Conservation (phyloP, 345 rosid genomes). For the Acer saccharum region DNA sequence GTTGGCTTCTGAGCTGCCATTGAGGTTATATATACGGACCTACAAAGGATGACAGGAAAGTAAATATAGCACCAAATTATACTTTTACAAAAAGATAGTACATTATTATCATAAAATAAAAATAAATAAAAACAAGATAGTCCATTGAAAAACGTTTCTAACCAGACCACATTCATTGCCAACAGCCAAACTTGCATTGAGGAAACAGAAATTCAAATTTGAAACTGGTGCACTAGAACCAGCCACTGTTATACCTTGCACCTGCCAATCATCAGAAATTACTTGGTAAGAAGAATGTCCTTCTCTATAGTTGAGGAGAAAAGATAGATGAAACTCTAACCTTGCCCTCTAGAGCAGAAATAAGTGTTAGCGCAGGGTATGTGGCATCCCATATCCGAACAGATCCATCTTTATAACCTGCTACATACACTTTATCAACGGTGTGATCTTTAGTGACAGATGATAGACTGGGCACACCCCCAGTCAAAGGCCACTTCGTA, state of each 20-base stretch:
- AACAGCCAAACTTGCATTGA: conserved; percentile 57
- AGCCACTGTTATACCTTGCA: conserved; percentile 42
- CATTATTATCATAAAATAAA: neutral
- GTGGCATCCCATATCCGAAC: conserved; percentile 66
- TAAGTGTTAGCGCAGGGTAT: conserved; percentile 40
- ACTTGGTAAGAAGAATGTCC: conserved; percentile 14
- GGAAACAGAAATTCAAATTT: conserved; percentile 48
- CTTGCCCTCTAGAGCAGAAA: conserved; percentile 44
- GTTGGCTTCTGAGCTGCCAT: conserved; percentile 25
- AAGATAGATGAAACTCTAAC: conserved; percentile 29
- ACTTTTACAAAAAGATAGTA: neutral
- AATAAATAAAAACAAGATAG: neutral
- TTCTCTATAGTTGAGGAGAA: conserved; percentile 1
- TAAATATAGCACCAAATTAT: conserved; percentile 14
- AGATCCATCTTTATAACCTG: conserved; percentile 71
- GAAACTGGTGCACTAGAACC: conserved; percentile 50
- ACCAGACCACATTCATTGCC: conserved; percentile 70
- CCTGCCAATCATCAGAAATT: conserved; percentile 33
- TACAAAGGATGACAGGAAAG: conserved; percentile 26
- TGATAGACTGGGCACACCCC: conserved; percentile 54
- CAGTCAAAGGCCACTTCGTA: conserved; percentile 63
- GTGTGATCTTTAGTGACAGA: conserved; percentile 34
- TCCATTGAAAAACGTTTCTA: conserved; percentile 27
- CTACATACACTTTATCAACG: conserved; percentile 52
- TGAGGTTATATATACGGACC: conserved; percentile 58